A percentile compares a stretch with the other conserved stretches of the same genome.
phyloP scores from a whole-genome alignment of 805 yeast species.

The Cyberlindnera meyerae region DNA sequence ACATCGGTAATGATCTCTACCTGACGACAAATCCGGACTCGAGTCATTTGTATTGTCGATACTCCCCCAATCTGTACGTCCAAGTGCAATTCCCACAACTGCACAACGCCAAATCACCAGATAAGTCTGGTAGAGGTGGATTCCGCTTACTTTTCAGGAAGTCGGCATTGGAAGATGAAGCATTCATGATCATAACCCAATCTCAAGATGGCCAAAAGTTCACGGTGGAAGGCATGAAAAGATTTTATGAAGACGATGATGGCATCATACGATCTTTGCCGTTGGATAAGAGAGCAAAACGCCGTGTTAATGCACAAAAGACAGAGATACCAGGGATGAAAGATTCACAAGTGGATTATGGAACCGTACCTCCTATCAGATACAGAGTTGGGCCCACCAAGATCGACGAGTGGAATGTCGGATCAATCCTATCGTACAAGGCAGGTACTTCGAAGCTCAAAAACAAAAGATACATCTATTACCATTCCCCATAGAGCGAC shows the following conservation, averaged over 20 bases:
- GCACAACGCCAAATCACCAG: background rate
- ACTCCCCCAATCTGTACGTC: constrained; percentile 60
- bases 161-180: constrained; percentile 7
- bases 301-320: constrained; percentile 7
- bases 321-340: constrained; percentile 7
- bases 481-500: constrained; percentile 24
- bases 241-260: constrained; percentile 9
- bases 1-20: constrained; percentile 50
- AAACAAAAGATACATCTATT: constrained; percentile 29
- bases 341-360: constrained; percentile 1
- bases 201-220: constrained; percentile 9
- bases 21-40: constrained; percentile 64
- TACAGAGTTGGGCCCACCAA: constrained; percentile 29
- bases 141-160: constrained; percentile 29
- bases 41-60: constrained; percentile 52
- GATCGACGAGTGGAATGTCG: constrained; percentile 32
- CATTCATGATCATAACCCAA: constrained; percentile 17
- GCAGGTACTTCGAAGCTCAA: constrained; percentile 11
- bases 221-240: constrained; percentile 10
- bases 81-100: constrained; percentile 14
- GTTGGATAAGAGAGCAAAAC: no score
- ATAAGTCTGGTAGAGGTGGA: constrained; percentile 23
- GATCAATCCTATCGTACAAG: constrained; percentile 42
- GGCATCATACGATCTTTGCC: constrained; percentile 8
- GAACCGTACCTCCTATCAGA: constrained; percentile 16